Evolutionary conservation across 768 basidiomycete species (phyloP), one percentile per base, ranked within the genome.

Genomic region (Sarcodon aspratus): DNA sequence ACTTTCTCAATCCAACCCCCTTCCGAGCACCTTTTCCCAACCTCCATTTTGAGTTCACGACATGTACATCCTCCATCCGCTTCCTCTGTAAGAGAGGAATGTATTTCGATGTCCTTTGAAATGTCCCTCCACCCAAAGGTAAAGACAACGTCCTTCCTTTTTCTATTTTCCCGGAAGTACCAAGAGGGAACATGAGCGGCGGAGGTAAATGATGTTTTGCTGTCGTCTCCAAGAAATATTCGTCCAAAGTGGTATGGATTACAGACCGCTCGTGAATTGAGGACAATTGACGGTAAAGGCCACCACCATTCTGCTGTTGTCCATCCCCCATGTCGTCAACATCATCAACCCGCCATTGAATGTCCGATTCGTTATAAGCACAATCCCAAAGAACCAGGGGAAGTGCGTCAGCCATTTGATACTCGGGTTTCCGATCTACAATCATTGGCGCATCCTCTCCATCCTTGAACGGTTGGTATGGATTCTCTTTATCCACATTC

Each of bases 341-440:
- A 5, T 65, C 67, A 17, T 76, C 76, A 3, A 74, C 78, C 46
- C 79, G 75, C 94, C 95, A 97, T 48, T 71, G 67, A 7, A 94
- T 71, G 36, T 80, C 78, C 13, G 66, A 69, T 27, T 75, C 74
- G 33, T 72, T 66, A 63, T 90, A 97, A 1, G 71, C 79, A 59
- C 92, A 94, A 21, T 89, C 82, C 86, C 92, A 95, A 11, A 98
- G 78, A 65, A 97, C 76, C 36, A 99, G 76, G 1, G 95, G 94
- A 0, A 96, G 71, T 1, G 79, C 84, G 55, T 94, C 86, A 7
- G 93, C 92, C 88, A 98, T 98, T 56, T 86, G 82, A 61, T 97
- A 98, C 44, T 80, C 78, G 2, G 95, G 95, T 61, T 93, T 94
- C 46, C 75, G 63, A 49, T 78, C 71, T 27, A 91, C 74, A 12